phyloP scores from a whole-genome alignment of 148 eudicot genomes.

The Persicaria tinctoria region DNA sequence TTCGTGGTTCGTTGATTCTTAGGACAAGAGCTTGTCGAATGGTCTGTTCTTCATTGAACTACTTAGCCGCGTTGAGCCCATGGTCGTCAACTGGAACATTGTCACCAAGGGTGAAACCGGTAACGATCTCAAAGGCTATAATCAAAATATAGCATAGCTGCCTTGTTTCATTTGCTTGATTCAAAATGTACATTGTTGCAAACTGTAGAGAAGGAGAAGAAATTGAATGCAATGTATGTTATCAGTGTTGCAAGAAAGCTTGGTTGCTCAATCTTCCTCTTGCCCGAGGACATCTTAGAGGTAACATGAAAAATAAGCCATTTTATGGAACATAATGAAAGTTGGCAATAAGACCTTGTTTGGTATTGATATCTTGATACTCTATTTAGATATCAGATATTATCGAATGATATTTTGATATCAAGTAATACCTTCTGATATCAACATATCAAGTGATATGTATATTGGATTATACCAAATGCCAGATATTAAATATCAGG shows the following conservation, averaged over 20 bases:
- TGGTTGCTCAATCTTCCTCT: conserved; percentile 83
- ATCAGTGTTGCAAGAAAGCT: conserved; percentile 96
- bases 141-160: not conserved
- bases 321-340: not conserved
- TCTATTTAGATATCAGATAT: too few relatives aligned
- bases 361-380: not conserved
- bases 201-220: conserved; percentile 71
- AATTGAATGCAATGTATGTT: conserved; percentile 89
- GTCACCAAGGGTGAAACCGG: conserved; percentile 92
- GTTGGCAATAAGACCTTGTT: not conserved
- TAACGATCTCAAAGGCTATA: conserved; percentile 17
- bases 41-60: conserved; percentile 91
- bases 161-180: not conserved
- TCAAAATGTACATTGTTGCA: not conserved
- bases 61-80: conserved; percentile 81
- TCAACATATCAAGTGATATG: too few relatives aligned
- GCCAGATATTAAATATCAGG: too few relatives aligned
- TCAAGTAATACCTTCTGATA: too few relatives aligned
- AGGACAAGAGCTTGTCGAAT: conserved; percentile 80
- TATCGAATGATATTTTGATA: too few relatives aligned
- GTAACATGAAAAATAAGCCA: conserved; percentile 15
- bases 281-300: conserved; percentile 97
- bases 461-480: too few relatives aligned
- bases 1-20: conserved; percentile 12
- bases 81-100: conserved; percentile 94